Base-by-base conservation (phyloP, 2,329 filamentous ascomycete species). In the Pseudogymnoascus sp. region DNA sequence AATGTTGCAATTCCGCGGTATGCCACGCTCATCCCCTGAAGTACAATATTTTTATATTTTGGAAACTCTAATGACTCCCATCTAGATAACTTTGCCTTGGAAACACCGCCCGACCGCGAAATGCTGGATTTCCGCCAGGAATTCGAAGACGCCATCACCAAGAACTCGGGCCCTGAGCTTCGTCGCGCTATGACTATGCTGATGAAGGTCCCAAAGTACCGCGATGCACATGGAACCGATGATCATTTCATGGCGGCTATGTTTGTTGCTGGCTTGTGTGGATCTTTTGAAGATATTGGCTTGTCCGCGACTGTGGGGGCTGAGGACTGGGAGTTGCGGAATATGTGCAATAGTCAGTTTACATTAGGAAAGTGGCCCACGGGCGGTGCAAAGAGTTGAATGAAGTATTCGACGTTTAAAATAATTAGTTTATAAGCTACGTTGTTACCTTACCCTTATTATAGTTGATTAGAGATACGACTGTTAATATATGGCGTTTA, bases 161-260 rank as follows among this genome's bases (percentile, higher is more conserved):
- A 81, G 62, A 82, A 79, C 45, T 75, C 77, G 1, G 85, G 86
- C 0, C 84, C 84, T 5, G 71, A 73, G 25, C 70, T 88, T 59
- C 73, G 84, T 2, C 76, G 81, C 2, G 81, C 78, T 0, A 77
- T 87, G 61, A 84, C 83, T 1, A 77, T 85, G 31, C 69, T 89
- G 67, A 88, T 89, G 85, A 88, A 89, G 75, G 83, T 88, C 68
- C 86, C 86, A 0, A 76, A 78, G 55, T 89, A 81, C 68, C 75
- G 86, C 14, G 86, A 88, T 67, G 87, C 87, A 0, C 87, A 89
- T 73, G 86, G 79, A 0, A 89, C 87, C 0, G 87, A 90, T 69
- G 87, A 89, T 70, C 86, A 89, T 69, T 89, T 87, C 66, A 88
- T 89, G 83, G 76, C 85, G 0, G 79, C 83, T 2, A 76, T 85